Percentiles rank a stretch among this genome's conserved stretches.
These are phyloP conservation scores for Epichloe sylvatica DNA, from an alignment of 2,329 filamentous ascomycete species.

Conservation along the genomic window DNA sequence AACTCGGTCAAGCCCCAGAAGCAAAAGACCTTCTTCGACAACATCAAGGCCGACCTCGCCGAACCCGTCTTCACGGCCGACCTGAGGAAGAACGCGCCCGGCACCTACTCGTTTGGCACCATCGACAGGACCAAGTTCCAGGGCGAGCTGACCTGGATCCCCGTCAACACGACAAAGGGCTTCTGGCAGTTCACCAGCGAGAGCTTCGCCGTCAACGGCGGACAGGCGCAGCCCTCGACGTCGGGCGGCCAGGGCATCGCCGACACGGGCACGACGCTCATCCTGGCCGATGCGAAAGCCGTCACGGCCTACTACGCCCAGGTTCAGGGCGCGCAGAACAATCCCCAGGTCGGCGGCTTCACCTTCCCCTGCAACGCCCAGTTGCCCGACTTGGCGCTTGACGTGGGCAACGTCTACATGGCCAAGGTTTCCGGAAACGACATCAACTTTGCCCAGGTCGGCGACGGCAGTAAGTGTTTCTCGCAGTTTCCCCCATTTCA, in stretches of 20 bases:
- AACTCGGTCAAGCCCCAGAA: conserved; percentile 27
- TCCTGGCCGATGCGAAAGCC: conserved; percentile 41
- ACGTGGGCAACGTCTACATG: conserved; percentile 42
- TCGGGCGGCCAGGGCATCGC: conserved; percentile 30
- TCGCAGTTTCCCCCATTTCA: neutral
- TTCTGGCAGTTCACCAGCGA: conserved; percentile 40
- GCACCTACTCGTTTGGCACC: conserved; percentile 60
- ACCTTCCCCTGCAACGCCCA: conserved; percentile 29
- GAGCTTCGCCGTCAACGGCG: conserved; percentile 11
- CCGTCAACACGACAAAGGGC: conserved; percentile 46
- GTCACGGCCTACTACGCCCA: conserved; percentile 34
- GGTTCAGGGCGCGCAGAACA: conserved; percentile 22
- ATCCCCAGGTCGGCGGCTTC: conserved; percentile 27
- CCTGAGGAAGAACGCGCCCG: conserved; percentile 40
- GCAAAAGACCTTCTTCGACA: conserved; percentile 31
- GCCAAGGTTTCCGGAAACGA: conserved; percentile 40
- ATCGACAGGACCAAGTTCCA: conserved; percentile 51
- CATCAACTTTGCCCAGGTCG: conserved; percentile 38
- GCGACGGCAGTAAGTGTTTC: conserved; percentile 30
- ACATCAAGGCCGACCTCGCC: conserved; percentile 12
- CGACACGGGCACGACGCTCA: conserved; percentile 49
- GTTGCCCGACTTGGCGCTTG: conserved; percentile 36
- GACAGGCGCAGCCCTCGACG: conserved; percentile 20
- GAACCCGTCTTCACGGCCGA: conserved; percentile 51
- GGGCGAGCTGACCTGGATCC: conserved; percentile 47